These are phyloP conservation scores for Phytophthora pinifolia DNA, from an alignment of 352 stramenopile genomes.

Conservation along the genomic window DNA sequence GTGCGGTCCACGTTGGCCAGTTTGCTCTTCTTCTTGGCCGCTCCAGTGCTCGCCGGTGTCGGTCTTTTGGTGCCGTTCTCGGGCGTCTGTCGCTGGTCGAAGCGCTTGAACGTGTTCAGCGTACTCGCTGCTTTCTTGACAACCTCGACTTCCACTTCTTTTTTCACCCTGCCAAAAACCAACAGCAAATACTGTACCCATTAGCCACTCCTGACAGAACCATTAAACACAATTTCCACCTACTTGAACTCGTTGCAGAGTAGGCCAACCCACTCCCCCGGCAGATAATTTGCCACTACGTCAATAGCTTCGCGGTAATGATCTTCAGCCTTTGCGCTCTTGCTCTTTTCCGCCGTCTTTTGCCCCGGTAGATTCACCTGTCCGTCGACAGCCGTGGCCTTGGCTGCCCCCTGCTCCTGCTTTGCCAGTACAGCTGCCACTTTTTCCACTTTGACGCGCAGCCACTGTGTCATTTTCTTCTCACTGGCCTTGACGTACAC, in stretches of 20 bases:
- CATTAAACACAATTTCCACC: slow-evolving; percentile 6
- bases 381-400: slow-evolving; percentile 33
- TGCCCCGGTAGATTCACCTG: slow-evolving; percentile 38
- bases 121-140: slow-evolving; percentile 10
- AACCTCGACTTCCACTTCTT: slow-evolving; percentile 24
- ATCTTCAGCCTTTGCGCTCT: slow-evolving; percentile 11
- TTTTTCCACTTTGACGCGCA: slow-evolving; percentile 52
- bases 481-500: slow-evolving; percentile 65
- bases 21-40: slow-evolving; percentile 81
- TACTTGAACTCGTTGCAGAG: slow-evolving; percentile 64
- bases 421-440: slow-evolving; percentile 41
- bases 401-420: slow-evolving; percentile 26
- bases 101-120: slow-evolving; percentile 39
- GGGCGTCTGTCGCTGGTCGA: slow-evolving; percentile 29
- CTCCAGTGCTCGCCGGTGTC: slow-evolving; percentile 25
- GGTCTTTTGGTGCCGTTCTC: slow-evolving; percentile 44
- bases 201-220: neutral
- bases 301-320: slow-evolving; percentile 54
- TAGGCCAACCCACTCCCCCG: slow-evolving; percentile 39
- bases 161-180: slow-evolving; percentile 30
- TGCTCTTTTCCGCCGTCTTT: neutral
- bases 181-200: neutral
- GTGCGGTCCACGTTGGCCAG: slow-evolving; percentile 70
- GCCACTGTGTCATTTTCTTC: slow-evolving; percentile 51
- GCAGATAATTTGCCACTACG: slow-evolving; percentile 58